Evolutionary conservation across 495 filamentous ascomycete species (phyloP).

Genomic region (Patellaria atrata): DNA sequence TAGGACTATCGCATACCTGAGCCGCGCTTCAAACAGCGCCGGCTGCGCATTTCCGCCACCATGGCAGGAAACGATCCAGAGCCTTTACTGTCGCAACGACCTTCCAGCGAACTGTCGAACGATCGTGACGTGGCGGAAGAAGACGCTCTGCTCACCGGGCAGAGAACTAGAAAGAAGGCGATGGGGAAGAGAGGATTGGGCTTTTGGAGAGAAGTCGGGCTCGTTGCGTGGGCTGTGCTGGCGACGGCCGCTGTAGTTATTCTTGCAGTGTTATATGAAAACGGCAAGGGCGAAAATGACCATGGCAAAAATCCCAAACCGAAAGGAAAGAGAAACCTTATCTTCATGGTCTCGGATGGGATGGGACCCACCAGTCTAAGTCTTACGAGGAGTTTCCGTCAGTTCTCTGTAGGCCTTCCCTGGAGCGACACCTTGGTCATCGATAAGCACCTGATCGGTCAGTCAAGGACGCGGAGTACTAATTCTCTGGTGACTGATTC

Average conservation of each 20-base stretch:
- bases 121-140: conserved; percentile 37
- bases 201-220: conserved; percentile 53
- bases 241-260: conserved; percentile 68
- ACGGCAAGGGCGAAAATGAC: conserved; percentile 36
- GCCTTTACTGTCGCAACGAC: conserved; percentile 26
- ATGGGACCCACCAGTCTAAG: conserved; percentile 90
- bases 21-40: too few relatives aligned
- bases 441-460: conserved; percentile 77
- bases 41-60: too few relatives aligned
- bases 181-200: conserved; percentile 21
- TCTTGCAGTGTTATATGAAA: conserved; percentile 58
- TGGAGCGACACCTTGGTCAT: conserved; percentile 58
- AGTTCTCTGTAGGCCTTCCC: conserved; percentile 51
- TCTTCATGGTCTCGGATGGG: conserved; percentile 98
- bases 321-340: conserved; percentile 72
- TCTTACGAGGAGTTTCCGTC: conserved; percentile 70
- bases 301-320: conserved; percentile 31
- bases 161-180: too few relatives aligned
- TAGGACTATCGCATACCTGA: too few relatives aligned
- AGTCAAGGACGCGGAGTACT: conserved; percentile 70
- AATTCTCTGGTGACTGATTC: conserved; percentile 81
- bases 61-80: conserved; percentile 32
- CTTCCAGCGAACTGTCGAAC: conserved; percentile 26
- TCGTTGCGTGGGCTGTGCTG: conserved; percentile 80
- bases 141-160: conserved; percentile 49